phyloP scores from a whole-genome alignment of 2,329 filamentous ascomycete species.

The Fusarium avenaceum region DNA sequence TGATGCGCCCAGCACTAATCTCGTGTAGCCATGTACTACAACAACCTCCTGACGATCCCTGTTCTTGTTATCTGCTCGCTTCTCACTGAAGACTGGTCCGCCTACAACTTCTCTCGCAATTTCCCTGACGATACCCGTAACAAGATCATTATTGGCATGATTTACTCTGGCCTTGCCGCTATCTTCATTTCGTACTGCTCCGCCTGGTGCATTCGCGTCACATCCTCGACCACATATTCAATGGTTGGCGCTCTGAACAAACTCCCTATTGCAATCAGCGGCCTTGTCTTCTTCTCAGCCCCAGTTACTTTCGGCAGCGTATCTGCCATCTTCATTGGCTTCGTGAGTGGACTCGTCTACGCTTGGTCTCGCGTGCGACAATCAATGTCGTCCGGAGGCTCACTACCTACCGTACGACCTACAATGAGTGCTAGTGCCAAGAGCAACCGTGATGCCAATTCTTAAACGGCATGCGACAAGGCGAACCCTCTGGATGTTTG shows the following conservation, averaged over 20 bases:
- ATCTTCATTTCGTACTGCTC: slow-evolving; percentile 99
- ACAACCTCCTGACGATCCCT: slow-evolving; percentile 97
- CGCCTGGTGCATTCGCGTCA: slow-evolving; percentile 98
- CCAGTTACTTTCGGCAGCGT: slow-evolving; percentile 93
- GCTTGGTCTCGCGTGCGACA: slow-evolving; percentile 77
- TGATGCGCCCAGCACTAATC: slow-evolving; percentile 50
- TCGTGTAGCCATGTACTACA: slow-evolving; percentile 94
- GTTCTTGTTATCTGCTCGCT: slow-evolving; percentile 87
- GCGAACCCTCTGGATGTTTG: not conserved
- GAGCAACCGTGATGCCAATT: slow-evolving; percentile 88
- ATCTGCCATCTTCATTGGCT: slow-evolving; percentile 90
- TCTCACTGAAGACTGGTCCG: slow-evolving; percentile 91
- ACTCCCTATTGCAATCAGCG: slow-evolving; percentile 92
- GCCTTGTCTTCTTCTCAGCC: slow-evolving; percentile 94
- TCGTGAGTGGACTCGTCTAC: slow-evolving; percentile 93
- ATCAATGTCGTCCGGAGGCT: slow-evolving; percentile 73
- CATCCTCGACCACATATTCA: slow-evolving; percentile 96
- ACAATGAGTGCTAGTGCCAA: slow-evolving; percentile 91
- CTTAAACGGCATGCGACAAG: slow-evolving; percentile 39
- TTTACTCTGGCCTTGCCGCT: slow-evolving; percentile 91
- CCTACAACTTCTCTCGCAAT: slow-evolving; percentile 84
- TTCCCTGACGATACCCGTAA: slow-evolving; percentile 88
- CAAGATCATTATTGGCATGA: slow-evolving; percentile 85
- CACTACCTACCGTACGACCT: slow-evolving; percentile 74
- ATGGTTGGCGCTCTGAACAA: slow-evolving; percentile 99